Base-by-base conservation (phyloP, 768 basidiomycete genomes). In the Jaapia argillacea region DNA sequence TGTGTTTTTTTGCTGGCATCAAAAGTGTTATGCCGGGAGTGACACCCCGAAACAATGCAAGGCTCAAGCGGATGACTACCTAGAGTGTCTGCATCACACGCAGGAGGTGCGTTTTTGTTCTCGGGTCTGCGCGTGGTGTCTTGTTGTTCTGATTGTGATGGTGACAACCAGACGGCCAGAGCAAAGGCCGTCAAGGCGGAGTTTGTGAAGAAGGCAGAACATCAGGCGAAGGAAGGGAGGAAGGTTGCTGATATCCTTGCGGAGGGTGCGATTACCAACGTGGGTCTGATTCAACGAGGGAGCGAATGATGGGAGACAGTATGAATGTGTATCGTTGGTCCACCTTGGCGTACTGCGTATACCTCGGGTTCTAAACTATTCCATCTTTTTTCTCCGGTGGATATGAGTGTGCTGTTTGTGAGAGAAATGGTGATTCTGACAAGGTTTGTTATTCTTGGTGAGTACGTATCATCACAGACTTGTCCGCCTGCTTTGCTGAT, bases 41-140 rank as follows among this genome's bases (percentile, higher is more conserved):
- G 85, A 91, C 54, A 67, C 67, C 37, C 91, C 92, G 0, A 61
- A 63, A 40, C 69, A 84, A 54, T 97, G 93, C 61, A 68, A 70
- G 13, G 62, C 72, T 13, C 79, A 77, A 48, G 76, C 75, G 41
- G 85, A 84, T 49, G 92, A 94, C 62, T 97, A 97, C 64, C 57
- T 93, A 44, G 90, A 93, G 59, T 96, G 93, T 61, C 64, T 97
- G 45, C 91, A 94, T 59, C 79, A 82, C 56, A 78, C 75, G 22
- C 85, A 92, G 64, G 89, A 91, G 79, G 93, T 90, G 50, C 56
- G 77, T 56, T 28, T 10, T 10, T 10, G 10, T 16, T 10, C 31
- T 33, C 10, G 10, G 16, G 10, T 16, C 31, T 33, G 10, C 31
- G n/a, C n/a, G n/a, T n/a, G 10, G 31, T 16, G 31, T 16, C 31